Base-by-base conservation (phyloP, 1,139 yeast genomes). In the Saccharomyces hybrid region DNA sequence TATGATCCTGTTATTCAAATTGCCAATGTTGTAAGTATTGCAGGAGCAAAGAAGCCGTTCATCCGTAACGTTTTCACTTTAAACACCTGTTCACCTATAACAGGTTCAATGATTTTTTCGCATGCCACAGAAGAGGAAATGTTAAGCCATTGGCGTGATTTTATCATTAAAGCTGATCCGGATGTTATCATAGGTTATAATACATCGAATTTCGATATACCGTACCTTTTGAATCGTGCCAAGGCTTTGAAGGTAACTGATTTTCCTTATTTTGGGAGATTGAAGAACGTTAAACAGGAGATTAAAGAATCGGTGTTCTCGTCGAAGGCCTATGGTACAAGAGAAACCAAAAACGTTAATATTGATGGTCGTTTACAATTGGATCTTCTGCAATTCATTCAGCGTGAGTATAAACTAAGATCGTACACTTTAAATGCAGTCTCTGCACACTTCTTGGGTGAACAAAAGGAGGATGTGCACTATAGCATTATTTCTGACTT, bases 151-250 rank as follows among this genome's bases (percentile, higher is more conserved):
- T 95, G 99, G 99, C 80, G 82, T 60, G 88, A 89, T 47, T 95
- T 95, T 65, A 80, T 95, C 7, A 83, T 82, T 9, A 79, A 84
- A 59, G 86, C 82, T 1, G 99, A 95, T 70, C 96, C 99, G 0
- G 99, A 95, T 73, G 96, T 95, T 52, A 87, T 95, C 48, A 93
- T 95, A 64, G 99, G 99, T 51, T 95, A 93, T 71, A 95, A 95
- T 69, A 89, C 90, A 4, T 81, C 96, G 30, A 95, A 95, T 69
- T 95, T 95, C 69, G 99, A 95, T 78, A 77, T 95, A 53, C 99
- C 99, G 0, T 95, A 95, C 68, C 74, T 95, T 51, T 73, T 95
- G 47, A 95, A 91, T 67, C 81, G 99, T 59, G 97, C 99, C 0
- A 76, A 75, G 50, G 86, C 96, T 0, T 75, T 95, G 54, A 78